A percentile compares a stretch with the other conserved stretches of the same genome.
These are phyloP conservation scores for Parachaetomium inaequale DNA, from an alignment of 495 filamentous ascomycete species.

Conservation along the genomic window DNA sequence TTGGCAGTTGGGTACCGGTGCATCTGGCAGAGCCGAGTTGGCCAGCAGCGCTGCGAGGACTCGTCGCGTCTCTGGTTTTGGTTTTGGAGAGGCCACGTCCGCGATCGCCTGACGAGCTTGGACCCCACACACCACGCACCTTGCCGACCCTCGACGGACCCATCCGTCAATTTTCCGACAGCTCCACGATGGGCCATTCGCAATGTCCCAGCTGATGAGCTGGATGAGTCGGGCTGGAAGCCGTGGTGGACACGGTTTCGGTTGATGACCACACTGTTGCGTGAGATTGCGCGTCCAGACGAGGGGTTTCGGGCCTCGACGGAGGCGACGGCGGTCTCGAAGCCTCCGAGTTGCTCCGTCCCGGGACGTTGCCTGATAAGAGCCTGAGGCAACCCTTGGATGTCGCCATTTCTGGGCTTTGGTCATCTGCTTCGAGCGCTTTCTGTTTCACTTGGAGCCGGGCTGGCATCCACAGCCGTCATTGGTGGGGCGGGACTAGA, in stretches of 20 bases:
- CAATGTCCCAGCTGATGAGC: slow-evolving; percentile 14
- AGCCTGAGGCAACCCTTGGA: slow-evolving; percentile 5
- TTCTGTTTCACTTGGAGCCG: slow-evolving; percentile 6
- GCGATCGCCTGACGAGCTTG: slow-evolving; percentile 1
- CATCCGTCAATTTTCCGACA: slow-evolving; percentile 6
- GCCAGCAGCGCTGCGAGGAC: background rate
- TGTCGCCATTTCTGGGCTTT: slow-evolving; percentile 11
- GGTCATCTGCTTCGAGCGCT: slow-evolving; percentile 1
- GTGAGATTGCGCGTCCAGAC: slow-evolving; percentile 5
- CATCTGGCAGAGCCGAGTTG: slow-evolving; percentile 21
- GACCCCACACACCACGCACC: slow-evolving; percentile 15
- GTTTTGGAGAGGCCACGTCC: slow-evolving; percentile 29
- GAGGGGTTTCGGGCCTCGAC: background rate
- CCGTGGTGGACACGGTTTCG: background rate
- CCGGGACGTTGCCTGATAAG: background rate
- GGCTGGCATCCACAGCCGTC: background rate
- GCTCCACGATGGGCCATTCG: slow-evolving; percentile 1
- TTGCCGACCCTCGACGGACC: slow-evolving; percentile 19
- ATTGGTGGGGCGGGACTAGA: slow-evolving; percentile 6
- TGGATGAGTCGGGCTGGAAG: slow-evolving; percentile 3
- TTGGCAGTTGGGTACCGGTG: slow-evolving; percentile 32
- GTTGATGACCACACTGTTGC: slow-evolving; percentile 11
- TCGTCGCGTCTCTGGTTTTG: background rate
- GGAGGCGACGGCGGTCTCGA: slow-evolving; percentile 1
- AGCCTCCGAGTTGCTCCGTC: background rate